phyloP scores from a whole-genome alignment of 2,329 filamentous ascomycete species.

The Aureobasidium lini region DNA sequence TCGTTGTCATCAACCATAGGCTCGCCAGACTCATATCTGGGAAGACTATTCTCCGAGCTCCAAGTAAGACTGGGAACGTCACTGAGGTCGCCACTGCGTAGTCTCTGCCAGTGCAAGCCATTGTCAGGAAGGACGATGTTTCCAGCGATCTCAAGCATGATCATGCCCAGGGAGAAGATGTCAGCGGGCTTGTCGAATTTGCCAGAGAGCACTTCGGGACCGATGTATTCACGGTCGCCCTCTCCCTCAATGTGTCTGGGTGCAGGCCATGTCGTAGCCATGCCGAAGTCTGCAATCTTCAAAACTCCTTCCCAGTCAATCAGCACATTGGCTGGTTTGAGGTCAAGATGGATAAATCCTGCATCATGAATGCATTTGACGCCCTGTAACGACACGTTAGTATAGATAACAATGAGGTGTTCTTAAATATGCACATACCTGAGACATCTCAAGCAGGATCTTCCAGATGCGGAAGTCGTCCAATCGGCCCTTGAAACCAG shows the following conservation, averaged over 20 bases:
- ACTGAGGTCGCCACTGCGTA: conserved; percentile 82
- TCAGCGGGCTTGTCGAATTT: conserved; percentile 86
- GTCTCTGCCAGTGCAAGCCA: conserved; percentile 79
- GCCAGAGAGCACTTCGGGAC: conserved; percentile 81
- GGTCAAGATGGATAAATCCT: conserved; percentile 76
- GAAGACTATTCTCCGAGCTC: conserved; percentile 61
- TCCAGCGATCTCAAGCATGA: conserved; percentile 88
- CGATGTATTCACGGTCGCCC: conserved; percentile 94
- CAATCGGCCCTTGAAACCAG: conserved; percentile 75
- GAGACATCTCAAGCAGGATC: conserved; percentile 76
- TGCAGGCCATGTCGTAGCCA: conserved; percentile 73
- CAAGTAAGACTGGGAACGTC: conserved; percentile 83
- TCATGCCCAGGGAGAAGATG: conserved; percentile 87
- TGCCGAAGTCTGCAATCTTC: conserved; percentile 80
- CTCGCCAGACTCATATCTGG: conserved; percentile 67
- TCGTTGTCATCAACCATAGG: conserved; percentile 30
- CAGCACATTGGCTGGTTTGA: conserved; percentile 80
- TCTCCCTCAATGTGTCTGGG: conserved; percentile 74
- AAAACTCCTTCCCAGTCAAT: conserved; percentile 73
- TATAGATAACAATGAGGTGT: not conserved
- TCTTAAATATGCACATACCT: conserved; percentile 50
- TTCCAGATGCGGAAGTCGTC: conserved; percentile 99
- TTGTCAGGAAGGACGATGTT: conserved; percentile 94
- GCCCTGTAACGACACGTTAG: conserved; percentile 50
- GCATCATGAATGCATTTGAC: conserved; percentile 83